These are phyloP conservation scores for Lachancea mirantina DNA, from an alignment of 805 yeast genomes.

Conservation along the genomic window DNA sequence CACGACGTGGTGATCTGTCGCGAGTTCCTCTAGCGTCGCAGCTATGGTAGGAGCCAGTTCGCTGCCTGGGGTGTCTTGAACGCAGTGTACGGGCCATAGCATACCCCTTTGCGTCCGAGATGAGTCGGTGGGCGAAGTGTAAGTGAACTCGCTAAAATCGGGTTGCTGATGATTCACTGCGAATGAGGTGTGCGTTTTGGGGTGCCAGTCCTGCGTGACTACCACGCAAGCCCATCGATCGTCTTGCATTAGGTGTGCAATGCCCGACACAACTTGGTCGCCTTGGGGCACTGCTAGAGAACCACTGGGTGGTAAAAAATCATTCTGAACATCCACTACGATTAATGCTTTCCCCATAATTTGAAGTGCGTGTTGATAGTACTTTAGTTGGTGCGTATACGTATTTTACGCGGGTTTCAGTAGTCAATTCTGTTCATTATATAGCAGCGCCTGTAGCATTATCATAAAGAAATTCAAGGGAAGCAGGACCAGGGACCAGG, in stretches of 20 bases:
- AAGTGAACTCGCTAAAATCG: conserved; percentile 47
- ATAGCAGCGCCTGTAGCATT: no score
- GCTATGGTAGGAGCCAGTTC: conserved; percentile 48
- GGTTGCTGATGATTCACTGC: conserved; percentile 52
- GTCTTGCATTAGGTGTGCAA: conserved; percentile 41
- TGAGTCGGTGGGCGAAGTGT: conserved; percentile 43
- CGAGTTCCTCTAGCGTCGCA: conserved; percentile 27
- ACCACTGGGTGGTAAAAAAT: conserved; percentile 75
- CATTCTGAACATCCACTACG: conserved; percentile 78
- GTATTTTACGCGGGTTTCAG: no score
- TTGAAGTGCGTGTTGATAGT: neutral
- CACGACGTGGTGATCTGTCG: conserved; percentile 39
- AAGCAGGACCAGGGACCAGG: no score
- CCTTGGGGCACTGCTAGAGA: conserved; percentile 69
- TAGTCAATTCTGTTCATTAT: no score
- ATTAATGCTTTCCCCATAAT: conserved; percentile 44
- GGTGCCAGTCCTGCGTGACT: conserved; percentile 88
- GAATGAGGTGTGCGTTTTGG: conserved; percentile 69
- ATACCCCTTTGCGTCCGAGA: conserved; percentile 34
- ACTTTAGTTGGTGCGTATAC: no score
- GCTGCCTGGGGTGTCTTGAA: conserved; percentile 64
- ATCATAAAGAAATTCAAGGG: no score
- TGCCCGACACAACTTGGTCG: conserved; percentile 45
- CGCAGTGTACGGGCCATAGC: conserved; percentile 91
- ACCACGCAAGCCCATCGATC: conserved; percentile 55